Base-by-base conservation (phyloP, 2,329 filamentous ascomycete genomes). In the Trichoderma simmonsii region DNA sequence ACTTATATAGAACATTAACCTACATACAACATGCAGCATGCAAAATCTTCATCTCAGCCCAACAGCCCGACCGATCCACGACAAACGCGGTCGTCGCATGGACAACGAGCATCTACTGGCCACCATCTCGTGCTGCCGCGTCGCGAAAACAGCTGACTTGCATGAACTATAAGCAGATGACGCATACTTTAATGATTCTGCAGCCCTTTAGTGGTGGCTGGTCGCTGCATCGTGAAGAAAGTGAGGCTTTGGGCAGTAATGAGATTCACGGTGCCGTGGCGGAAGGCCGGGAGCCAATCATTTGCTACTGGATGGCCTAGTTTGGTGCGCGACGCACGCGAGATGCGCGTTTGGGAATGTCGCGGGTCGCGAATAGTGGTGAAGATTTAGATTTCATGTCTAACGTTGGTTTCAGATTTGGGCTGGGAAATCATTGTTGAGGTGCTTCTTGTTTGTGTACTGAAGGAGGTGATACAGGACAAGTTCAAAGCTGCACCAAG, bases 61-160 rank as follows among this genome's bases (percentile, higher is more conserved):
- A 71, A 64, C 24, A 21, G 34, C 48, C 30, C 12, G 21, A 26
- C 26, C 7, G 6, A 70, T 51, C 30, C 57, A 62, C 65, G 39
- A 51, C 36, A 15, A 15, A 67, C 63, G 43, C 63, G 62, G 26
- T 54, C 39, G 70, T 70, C 65, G 48, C 66, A 62, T 21, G 18
- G 66, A 72, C 71, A 68, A 70, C 72, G 56, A 61, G 3, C 54
- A 32, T 36, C 15, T 18, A 57, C 48, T 71, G 60, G 57, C 48
- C 34, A 14, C 4, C 15, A 43, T 54, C 5, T 15, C 32, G 24
- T 32, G 70, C 30, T 34, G 63, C 64, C 75, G 73, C 74, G 75
- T 75, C 75, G 74, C 75, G 75, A 74, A 76, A 74, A 66, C 75
- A 76, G 73, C 72, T 75, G 75, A 76, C 74, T 32, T 68, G 51